Percentiles rank a stretch among this genome's conserved stretches.
Evolutionary conservation across 768 basidiomycete genomes (phyloP).

Genomic region (Floccularia luteovirens): DNA sequence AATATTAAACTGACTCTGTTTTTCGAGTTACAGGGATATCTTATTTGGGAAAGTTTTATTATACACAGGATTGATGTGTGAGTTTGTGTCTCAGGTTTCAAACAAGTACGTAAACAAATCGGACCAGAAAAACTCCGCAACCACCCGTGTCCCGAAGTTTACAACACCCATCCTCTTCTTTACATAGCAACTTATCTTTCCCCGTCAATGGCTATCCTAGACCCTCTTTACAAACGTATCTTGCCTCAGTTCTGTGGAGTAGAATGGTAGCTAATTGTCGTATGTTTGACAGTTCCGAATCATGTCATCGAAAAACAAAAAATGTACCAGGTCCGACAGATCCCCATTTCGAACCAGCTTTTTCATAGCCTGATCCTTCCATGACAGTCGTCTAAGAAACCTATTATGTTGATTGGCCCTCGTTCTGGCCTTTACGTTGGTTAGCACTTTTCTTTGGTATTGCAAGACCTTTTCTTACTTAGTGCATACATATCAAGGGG

Average conservation of each 20-base stretch:
- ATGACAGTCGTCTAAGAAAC: slow-evolving; percentile 33
- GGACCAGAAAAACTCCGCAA: slow-evolving; percentile 42
- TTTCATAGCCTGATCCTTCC: slow-evolving; percentile 5
- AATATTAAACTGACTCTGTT: too few species aligned
- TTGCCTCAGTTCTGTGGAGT: slow-evolving; percentile 1
- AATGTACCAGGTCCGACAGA: slow-evolving; percentile 49
- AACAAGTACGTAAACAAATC: too few species aligned
- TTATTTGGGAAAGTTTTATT: too few species aligned
- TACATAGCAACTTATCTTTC: too few species aligned
- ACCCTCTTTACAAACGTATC: slow-evolving; percentile 62
- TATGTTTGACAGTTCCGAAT: slow-evolving; percentile 46
- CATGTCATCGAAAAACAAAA: slow-evolving; percentile 57
- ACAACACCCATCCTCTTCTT: slow-evolving; percentile 10
- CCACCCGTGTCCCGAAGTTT: slow-evolving; percentile 20
- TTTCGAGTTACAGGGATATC: too few species aligned
- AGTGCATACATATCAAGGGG: not conserved
- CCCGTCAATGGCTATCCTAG: slow-evolving; percentile 47
- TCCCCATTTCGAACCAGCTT: slow-evolving; percentile 2
- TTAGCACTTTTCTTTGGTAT: slow-evolving; percentile 22
- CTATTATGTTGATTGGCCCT: slow-evolving; percentile 55
- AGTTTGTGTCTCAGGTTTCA: too few species aligned
- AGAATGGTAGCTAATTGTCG: too few species aligned
- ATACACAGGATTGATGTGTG: too few species aligned
- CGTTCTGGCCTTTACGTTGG: slow-evolving; percentile 60
- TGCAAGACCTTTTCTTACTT: slow-evolving; percentile 7